These are phyloP conservation scores for Asterochloris erici DNA, from an alignment of 139 green algal species.

Conservation along the genomic window DNA sequence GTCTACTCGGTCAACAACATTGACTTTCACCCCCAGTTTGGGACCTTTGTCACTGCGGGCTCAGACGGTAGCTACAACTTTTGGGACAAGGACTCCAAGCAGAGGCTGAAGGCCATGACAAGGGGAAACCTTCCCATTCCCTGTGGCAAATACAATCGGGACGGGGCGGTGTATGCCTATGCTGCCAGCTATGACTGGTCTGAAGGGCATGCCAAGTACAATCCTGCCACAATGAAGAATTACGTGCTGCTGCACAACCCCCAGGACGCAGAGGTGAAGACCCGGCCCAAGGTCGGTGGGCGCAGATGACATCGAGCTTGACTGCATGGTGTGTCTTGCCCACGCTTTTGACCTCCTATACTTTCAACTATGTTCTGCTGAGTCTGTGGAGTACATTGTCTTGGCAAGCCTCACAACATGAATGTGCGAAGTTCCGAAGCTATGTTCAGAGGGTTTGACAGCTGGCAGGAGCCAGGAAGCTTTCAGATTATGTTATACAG, in stretches of 20 bases:
- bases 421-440: too few species aligned
- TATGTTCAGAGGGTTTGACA: too few species aligned
- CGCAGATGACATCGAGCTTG: too few species aligned
- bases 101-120: slow-evolving; percentile 90
- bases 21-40: slow-evolving; percentile 84
- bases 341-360: too few species aligned
- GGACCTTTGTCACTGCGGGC: slow-evolving; percentile 91
- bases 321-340: too few species aligned
- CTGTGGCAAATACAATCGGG: slow-evolving; percentile 80
- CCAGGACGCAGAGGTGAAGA: slow-evolving; percentile 82
- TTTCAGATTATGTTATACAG: too few species aligned
- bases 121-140: slow-evolving; percentile 78
- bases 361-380: too few species aligned
- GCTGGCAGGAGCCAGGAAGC: too few species aligned
- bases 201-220: slow-evolving; percentile 75
- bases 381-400: too few species aligned
- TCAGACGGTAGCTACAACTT: slow-evolving; percentile 96
- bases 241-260: slow-evolving; percentile 86
- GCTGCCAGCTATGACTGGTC: slow-evolving; percentile 91
- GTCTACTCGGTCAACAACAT: slow-evolving; percentile 97
- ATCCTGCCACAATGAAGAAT: slow-evolving; percentile 72
- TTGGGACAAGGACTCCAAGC: slow-evolving; percentile 95
- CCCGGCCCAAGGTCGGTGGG: too few species aligned
- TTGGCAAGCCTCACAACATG: too few species aligned
- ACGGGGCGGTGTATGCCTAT: slow-evolving; percentile 92